Base-by-base conservation (phyloP, 2,329 filamentous ascomycete species). In the Venturia aucupariae region DNA sequence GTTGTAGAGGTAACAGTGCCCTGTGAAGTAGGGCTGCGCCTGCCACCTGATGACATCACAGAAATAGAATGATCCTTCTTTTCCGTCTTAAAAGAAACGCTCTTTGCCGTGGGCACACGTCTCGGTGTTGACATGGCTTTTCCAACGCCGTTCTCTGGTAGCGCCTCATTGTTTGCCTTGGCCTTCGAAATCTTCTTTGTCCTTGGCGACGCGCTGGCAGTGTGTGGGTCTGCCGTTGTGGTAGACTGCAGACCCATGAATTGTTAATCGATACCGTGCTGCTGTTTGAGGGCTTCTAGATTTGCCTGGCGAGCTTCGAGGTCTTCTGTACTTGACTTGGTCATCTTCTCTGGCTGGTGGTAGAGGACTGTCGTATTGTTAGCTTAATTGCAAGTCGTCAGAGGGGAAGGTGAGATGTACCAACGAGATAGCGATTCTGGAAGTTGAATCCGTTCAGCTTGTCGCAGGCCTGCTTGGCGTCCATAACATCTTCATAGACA, bases 401-500 rank as follows among this genome's bases (percentile, higher is more conserved):
- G 2, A 60, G 59, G n/a, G 60, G 39, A 60, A 32, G 59, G 24
- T 11, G 41, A 61, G 42, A 48, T 90, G 67, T 85, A 95, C 91
- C 92, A 74, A 99, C 94, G 72, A 99, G 90, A 80, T 99, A 99
- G 76, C 94, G 90, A 81, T 93, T 96, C 82, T 99, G 94, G 79
- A 99, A 99, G 82, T 99, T 99, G 87, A 96, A 99, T 76, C 94
- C 94, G 83, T 99, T 99, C 77, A 99, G 84, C 82, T 97, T 97
- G 83, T 99, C 94, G 84, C 94, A 97, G 75, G 94, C 94, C 80
- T 92, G 88, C 82, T 99, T 99, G 70, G 94, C 92, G 83, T 99
- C 94, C 85, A 94, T 90, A 71, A 97, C 93, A 84, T 99, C 94
- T 80, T 97, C 94, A 83, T 97, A 99, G 79, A 99, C 94, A 72